Evolutionary conservation across 805 yeast genomes (phyloP).

Genomic region (Metschnikowia henanensis): DNA sequence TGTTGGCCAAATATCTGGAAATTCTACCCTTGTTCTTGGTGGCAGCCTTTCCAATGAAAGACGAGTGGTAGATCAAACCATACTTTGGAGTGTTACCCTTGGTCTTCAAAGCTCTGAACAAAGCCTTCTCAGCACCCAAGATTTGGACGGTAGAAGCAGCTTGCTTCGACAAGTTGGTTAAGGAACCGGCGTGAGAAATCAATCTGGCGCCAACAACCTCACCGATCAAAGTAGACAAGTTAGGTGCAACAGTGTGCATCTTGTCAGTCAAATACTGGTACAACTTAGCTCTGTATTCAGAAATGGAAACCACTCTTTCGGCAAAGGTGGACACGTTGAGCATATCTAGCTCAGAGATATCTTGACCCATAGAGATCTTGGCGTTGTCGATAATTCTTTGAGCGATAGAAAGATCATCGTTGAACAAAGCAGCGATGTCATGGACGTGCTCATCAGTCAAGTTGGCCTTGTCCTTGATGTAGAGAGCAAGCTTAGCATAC

Average conservation of each 20-base stretch:
- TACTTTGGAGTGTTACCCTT: slow-evolving; percentile 99
- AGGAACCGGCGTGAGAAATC: slow-evolving; percentile 96
- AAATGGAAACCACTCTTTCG: slow-evolving; percentile 84
- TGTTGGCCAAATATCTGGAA: slow-evolving; percentile 97
- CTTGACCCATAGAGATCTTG: slow-evolving; percentile 98
- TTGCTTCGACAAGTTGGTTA: slow-evolving; percentile 92
- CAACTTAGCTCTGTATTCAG: slow-evolving; percentile 85
- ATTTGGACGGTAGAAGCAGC: slow-evolving; percentile 99
- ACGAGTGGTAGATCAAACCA: slow-evolving; percentile 95
- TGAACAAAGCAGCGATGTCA: slow-evolving; percentile 85
- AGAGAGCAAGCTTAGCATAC: slow-evolving; percentile 78
- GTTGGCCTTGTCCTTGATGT: slow-evolving; percentile 84
- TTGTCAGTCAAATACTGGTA: slow-evolving; percentile 88
- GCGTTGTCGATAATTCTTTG: slow-evolving; percentile 93
- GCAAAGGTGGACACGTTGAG: slow-evolving; percentile 89
- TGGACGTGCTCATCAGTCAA: slow-evolving; percentile 92
- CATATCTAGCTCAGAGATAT: slow-evolving; percentile 93
- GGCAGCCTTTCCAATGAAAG: slow-evolving; percentile 96
- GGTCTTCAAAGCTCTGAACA: slow-evolving; percentile 97
- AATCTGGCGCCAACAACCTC: slow-evolving; percentile 98
- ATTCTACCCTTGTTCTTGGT: slow-evolving; percentile 99
- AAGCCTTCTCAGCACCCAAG: slow-evolving; percentile 98
- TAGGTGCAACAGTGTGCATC: slow-evolving; percentile 98
- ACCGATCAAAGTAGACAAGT: slow-evolving; percentile 75
- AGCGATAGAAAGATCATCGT: slow-evolving; percentile 89